Evolutionary conservation across 1,284 basidiomycete genomes (phyloP), one percentile per base, ranked within the genome.

Genomic region (Fomes fomentarius): DNA sequence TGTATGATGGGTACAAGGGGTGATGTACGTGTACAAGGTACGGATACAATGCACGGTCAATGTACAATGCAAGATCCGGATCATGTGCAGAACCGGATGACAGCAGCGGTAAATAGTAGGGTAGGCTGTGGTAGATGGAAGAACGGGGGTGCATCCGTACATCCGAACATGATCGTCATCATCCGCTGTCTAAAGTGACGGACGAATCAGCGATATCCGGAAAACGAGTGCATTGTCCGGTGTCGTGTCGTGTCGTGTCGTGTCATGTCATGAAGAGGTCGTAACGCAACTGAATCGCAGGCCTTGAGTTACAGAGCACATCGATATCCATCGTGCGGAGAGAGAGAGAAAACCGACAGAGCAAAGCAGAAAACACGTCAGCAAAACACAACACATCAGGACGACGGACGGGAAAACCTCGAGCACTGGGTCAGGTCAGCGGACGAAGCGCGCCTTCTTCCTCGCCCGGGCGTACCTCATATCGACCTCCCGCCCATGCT

Each of bases 381-480:
- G 45, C 45, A 37, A 19, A n/a, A 37, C 22, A 33, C 31, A 7
- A 15, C 21, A 40, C 19, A 42, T 15, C 26, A n/a, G 28, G 10
- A n/a, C n/a, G 21, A 49, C 39, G 47, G 31, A 43, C 21, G 9
- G 31, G n/a, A n/a, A 38, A 44, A 47, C 34, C 45, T 35, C 45
- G 45, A 37, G 45, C 45, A 28, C 41, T 40, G 41, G 33, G n/a
- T n/a, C 45, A 47, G 37, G 46, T 61, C 56, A 61, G 24, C 47
- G 56, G 31, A 33, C 43, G 34, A 61, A 61, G 22, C 59, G 56
- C 51, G 59, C 54, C 52, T 50, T 56, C 59, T 61, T 61, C 47
- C 37, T 33, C 48, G 59, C 52, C 48, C 46, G 44, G 17, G 56
- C 53, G 49, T 58, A 56, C 54, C 56, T 38, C 50, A 61, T 45